These are phyloP conservation scores for Russula griseocarnosa DNA, from an alignment of 768 basidiomycete species.

Conservation along the genomic window DNA sequence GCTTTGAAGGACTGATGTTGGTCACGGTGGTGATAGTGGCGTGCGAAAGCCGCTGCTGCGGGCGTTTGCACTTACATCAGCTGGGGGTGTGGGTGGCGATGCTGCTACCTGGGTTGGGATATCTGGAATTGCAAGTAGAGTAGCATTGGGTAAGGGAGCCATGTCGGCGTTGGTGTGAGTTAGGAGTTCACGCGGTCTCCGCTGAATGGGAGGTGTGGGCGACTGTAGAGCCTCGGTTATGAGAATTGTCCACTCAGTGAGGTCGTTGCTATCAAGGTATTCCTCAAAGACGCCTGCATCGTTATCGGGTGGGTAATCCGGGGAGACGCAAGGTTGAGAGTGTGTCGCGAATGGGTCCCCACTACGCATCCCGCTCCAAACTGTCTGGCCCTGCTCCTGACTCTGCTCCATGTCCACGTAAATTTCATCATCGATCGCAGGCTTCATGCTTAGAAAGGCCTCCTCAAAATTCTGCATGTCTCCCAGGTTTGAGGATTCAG, in stretches of 20 bases:
- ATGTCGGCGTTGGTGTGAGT: conserved; percentile 5
- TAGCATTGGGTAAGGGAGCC: conserved; percentile 1
- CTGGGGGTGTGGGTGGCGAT: background rate
- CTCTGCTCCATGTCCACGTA: conserved; percentile 65
- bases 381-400: conserved; percentile 59
- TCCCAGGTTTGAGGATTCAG: conserved; percentile 84
- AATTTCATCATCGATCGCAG: conserved; percentile 77
- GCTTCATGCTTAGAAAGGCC: conserved; percentile 92
- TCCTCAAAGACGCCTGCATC: conserved; percentile 82
- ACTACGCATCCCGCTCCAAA: conserved; percentile 62
- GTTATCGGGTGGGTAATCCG: conserved; percentile 53
- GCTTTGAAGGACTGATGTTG: background rate
- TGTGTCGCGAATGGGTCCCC: conserved; percentile 73
- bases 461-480: conserved; percentile 99
- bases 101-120: background rate
- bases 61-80: too few relatives aligned
- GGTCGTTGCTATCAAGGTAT: conserved; percentile 46
- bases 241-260: conserved; percentile 62
- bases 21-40: background rate
- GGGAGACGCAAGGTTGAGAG: conserved; percentile 72
- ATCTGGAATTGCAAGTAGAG: conserved; percentile 14
- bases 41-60: background rate
- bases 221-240: conserved; percentile 49
- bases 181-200: conserved; percentile 10
- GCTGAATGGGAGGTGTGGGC: conserved; percentile 6